Evolutionary conservation across 805 yeast species (phyloP).

Genomic region (Saccharomycopsis babjevae): DNA sequence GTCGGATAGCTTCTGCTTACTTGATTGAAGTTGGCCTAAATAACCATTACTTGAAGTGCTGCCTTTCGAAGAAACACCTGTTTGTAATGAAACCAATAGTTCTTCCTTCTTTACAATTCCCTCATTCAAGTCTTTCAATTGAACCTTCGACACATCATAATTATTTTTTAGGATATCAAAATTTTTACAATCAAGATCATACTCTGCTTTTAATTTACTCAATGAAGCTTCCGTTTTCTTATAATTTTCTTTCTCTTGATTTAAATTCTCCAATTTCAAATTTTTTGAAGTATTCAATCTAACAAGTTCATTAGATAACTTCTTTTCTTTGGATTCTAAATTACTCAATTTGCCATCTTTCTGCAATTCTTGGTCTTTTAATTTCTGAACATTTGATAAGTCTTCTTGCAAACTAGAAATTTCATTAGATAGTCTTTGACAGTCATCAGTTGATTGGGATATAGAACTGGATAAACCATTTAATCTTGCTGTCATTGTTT

Average conservation of each 20-base stretch:
- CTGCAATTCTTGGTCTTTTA: constrained; percentile 46
- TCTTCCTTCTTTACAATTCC: constrained; percentile 59
- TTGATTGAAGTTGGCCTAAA: constrained; percentile 55
- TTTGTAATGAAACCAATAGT: constrained; percentile 65
- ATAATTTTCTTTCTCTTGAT: constrained; percentile 39
- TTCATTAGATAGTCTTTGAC: constrained; percentile 43
- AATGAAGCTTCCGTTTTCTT: constrained; percentile 28
- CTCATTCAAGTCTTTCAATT: constrained; percentile 36
- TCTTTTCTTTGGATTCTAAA: constrained; percentile 48
- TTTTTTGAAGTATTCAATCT: constrained; percentile 56
- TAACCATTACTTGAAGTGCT: constrained; percentile 56
- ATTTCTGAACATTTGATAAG: constrained; percentile 39
- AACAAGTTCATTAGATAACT: constrained; percentile 51
- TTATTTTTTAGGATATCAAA: constrained; percentile 35
- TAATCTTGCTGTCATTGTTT: constrained; percentile 34
- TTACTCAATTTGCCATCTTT: constrained; percentile 52
- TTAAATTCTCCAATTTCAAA: constrained; percentile 44
- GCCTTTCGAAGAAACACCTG: constrained; percentile 85
- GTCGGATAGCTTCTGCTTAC: constrained; percentile 44
- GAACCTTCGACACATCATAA: constrained; percentile 34
- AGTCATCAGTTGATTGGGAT: constrained; percentile 32
- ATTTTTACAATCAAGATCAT: constrained; percentile 28
- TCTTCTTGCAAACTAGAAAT: constrained; percentile 51
- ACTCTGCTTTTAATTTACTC: constrained; percentile 25
- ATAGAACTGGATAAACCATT: constrained; percentile 33